Base-by-base conservation (phyloP, 371 early-diverging fungal genomes). In the Mortierella sp. region DNA sequence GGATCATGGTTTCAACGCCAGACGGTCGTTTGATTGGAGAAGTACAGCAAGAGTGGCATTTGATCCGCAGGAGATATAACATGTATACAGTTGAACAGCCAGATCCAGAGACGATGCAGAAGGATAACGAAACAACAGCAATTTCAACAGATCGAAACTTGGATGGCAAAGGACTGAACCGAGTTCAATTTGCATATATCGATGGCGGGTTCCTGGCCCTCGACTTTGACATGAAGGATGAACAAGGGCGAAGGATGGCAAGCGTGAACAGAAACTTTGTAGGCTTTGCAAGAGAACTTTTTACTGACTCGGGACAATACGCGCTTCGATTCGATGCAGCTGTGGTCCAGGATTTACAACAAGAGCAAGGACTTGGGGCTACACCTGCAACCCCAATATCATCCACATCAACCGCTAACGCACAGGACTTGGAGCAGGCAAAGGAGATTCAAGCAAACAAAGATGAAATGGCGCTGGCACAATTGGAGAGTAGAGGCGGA, bases 41-140 rank as follows among this genome's bases (percentile, higher is more conserved):
- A 82, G 94, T 95, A n/a, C 93, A 95, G 51, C 96, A 96, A 68
- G 88, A 90, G 51, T 97, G 97, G 96, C 94, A 97, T 72, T 81
- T 91, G n/a, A 85, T 92, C 85, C 86, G 94, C 35, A 83, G 96
- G 66, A 87, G 91, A 64, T 97, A 96, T 81, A 93, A 97, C 63
- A 75, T 97, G 23, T 96, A 95, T 83, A 83, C 89, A 2, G 83
- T 80, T 35, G 80, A 80, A 10, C 80, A 80, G 29, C 75, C 74
- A 29, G 80, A 80, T 23, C 69, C 70, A 19, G 15, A 35, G 12
- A 60, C 53, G 4, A 28, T 42, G 4, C 15, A 42, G 7, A 42
- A 35, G 37, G 70, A 78, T 35, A 12, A 9, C 1, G 31, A 29
- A 6, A 69, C 79, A 10, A 72, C 73, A 15, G 63, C 72, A 1